These are phyloP conservation scores for Smallanthus sonchifolius DNA, from an alignment of 129 eudicot genomes.

Conservation along the genomic window DNA sequence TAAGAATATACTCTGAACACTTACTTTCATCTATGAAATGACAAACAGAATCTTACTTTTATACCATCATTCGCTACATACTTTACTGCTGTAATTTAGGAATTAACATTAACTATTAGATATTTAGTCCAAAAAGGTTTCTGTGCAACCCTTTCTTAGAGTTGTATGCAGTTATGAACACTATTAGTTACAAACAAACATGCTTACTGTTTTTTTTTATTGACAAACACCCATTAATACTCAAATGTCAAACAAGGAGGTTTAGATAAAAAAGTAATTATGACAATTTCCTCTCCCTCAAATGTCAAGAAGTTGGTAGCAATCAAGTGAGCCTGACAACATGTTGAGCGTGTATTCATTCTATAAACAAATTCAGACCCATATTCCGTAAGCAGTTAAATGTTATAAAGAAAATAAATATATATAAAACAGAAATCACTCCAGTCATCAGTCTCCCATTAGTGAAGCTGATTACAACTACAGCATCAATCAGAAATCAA, in stretches of 20 bases:
- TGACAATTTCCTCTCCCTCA: constrained; percentile 2
- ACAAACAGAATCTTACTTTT: not conserved
- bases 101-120: not conserved
- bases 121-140: not conserved
- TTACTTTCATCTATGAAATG: not conserved
- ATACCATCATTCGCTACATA: constrained; percentile 7
- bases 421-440: not conserved
- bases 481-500: constrained; percentile 6
- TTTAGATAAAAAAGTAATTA: not conserved
- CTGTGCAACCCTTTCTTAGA: not conserved
- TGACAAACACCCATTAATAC: not conserved
- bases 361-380: not conserved
- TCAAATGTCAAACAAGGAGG: not conserved
- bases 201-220: not conserved
- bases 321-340: constrained; percentile 12
- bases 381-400: not conserved
- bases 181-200: not conserved
- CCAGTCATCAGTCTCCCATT: not conserved
- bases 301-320: constrained; percentile 2
- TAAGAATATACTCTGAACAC: constrained; percentile 1
- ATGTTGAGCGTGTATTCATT: not conserved
- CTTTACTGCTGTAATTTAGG: not conserved
- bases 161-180: not conserved
- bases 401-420: not conserved
- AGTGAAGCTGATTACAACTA: constrained; percentile 14